Percentiles rank a stretch among this genome's conserved stretches.
phyloP scores from a whole-genome alignment of 352 stramenopile species.

The Phytophthora hibernalis region DNA sequence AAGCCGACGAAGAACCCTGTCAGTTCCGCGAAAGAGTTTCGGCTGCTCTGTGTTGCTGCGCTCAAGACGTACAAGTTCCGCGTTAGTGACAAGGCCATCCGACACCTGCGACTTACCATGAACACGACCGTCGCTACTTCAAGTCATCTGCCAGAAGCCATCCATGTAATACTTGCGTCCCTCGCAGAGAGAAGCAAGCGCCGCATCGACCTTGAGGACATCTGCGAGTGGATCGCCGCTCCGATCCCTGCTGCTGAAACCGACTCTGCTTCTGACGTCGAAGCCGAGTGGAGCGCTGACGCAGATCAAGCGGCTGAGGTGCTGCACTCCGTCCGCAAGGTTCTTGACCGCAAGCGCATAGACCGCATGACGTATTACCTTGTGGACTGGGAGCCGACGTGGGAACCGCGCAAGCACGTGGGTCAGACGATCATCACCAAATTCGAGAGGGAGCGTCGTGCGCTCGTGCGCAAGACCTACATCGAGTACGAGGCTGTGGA shows the following conservation, averaged over 20 bases:
- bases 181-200: not conserved
- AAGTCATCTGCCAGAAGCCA: constrained; percentile 1
- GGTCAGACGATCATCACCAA: constrained; percentile 9
- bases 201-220: too few relatives aligned
- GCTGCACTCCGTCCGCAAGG: too few relatives aligned
- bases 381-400: too few relatives aligned
- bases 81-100: constrained; percentile 11
- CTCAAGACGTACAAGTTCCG: constrained; percentile 7
- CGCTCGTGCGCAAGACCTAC: constrained; percentile 27
- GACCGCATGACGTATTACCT: too few relatives aligned
- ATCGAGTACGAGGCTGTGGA: constrained; percentile 32
- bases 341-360: too few relatives aligned
- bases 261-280: too few relatives aligned
- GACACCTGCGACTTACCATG: constrained; percentile 24
- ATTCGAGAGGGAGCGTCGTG: constrained; percentile 8
- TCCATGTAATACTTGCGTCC: constrained; percentile 4
- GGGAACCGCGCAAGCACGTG: constrained; percentile 18
- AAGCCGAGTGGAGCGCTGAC: too few relatives aligned
- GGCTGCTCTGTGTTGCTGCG: not conserved
- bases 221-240: too few relatives aligned
- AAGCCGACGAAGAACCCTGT: not conserved
- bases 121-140: not conserved
- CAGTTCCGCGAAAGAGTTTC: not conserved
- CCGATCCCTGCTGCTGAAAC: too few relatives aligned
- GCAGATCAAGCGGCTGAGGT: too few relatives aligned